These are phyloP conservation scores for Rutstroemia sp. DNA, from an alignment of 2,329 filamentous ascomycete species.

Conservation along the genomic window DNA sequence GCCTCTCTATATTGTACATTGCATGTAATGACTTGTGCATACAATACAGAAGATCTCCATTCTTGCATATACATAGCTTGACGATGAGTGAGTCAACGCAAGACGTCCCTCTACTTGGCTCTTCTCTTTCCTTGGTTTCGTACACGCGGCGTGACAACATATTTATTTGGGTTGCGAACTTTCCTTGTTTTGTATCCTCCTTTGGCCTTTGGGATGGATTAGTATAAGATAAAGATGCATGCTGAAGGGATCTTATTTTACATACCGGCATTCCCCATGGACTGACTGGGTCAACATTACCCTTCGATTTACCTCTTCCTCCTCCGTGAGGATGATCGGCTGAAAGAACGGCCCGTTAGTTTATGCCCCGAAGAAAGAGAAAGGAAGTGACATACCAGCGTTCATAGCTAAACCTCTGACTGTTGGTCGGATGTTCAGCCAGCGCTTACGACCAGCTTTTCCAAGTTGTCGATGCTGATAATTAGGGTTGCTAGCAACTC, in stretches of 20 bases:
- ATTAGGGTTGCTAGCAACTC: conserved; percentile 87
- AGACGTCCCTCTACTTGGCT: conserved; percentile 44
- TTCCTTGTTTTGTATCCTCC: conserved; percentile 86
- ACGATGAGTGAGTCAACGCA: neutral
- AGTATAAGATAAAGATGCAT: neutral
- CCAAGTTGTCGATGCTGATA: conserved; percentile 86
- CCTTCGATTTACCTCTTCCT: conserved; percentile 98
- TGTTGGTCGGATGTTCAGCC: conserved; percentile 89
- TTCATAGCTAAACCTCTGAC: conserved; percentile 99
- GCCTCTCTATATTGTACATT: neutral
- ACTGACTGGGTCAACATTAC: conserved; percentile 89
- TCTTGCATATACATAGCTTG: neutral
- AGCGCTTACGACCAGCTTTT: conserved; percentile 88
- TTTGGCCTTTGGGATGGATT: conserved; percentile 52
- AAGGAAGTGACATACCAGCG: conserved; percentile 52
- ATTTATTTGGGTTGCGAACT: conserved; percentile 85
- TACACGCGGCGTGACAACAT: conserved; percentile 73
- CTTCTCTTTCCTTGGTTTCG: conserved; percentile 90
- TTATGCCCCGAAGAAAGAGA: neutral
- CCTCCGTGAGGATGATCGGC: conserved; percentile 97
- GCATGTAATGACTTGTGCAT: neutral
- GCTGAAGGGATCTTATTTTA: conserved; percentile 23
- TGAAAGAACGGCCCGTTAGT: conserved; percentile 27
- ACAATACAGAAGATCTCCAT: neutral
- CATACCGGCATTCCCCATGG: conserved; percentile 94